These are phyloP conservation scores for Setomelanomma holmii DNA, from an alignment of 2,329 filamentous ascomycete genomes.

Conservation along the genomic window DNA sequence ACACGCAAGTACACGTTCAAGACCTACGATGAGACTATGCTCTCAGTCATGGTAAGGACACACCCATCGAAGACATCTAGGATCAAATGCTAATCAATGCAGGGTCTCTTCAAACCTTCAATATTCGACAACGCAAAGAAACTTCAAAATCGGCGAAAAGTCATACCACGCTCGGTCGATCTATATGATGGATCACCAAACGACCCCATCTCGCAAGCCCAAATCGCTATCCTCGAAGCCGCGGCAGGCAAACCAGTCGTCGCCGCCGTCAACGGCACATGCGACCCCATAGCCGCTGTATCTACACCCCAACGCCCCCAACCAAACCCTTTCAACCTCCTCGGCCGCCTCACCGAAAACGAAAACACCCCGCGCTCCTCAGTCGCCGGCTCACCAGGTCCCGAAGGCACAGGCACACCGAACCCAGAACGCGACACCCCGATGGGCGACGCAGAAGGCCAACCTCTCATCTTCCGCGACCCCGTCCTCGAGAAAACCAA, in stretches of 20 bases:
- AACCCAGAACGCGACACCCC: slow-evolving; percentile 57
- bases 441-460: slow-evolving; percentile 47
- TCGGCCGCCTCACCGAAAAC: slow-evolving; percentile 71
- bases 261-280: slow-evolving; percentile 35
- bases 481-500: slow-evolving; percentile 58
- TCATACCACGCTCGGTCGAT: slow-evolving; percentile 89
- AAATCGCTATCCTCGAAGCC: slow-evolving; percentile 69
- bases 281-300: slow-evolving; percentile 53
- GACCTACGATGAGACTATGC: slow-evolving; percentile 92
- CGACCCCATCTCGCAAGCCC: slow-evolving; percentile 85
- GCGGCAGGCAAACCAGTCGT: slow-evolving; percentile 51
- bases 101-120: slow-evolving; percentile 85
- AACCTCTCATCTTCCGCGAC: slow-evolving; percentile 49
- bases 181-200: slow-evolving; percentile 93
- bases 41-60: slow-evolving; percentile 81
- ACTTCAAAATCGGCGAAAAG: slow-evolving; percentile 76
- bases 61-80: not conserved
- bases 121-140: slow-evolving; percentile 87
- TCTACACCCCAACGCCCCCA: slow-evolving; percentile 59
- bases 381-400: slow-evolving; percentile 84
- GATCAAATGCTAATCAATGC: slow-evolving; percentile 12
- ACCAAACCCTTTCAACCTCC: slow-evolving; percentile 71
- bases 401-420: slow-evolving; percentile 81
- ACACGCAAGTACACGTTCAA: slow-evolving; percentile 96
- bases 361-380: slow-evolving; percentile 85